Evolutionary conservation across 2,329 filamentous ascomycete species (phyloP), one percentile per base, ranked within the genome.

Genomic region (Teratosphaeria viscida): DNA sequence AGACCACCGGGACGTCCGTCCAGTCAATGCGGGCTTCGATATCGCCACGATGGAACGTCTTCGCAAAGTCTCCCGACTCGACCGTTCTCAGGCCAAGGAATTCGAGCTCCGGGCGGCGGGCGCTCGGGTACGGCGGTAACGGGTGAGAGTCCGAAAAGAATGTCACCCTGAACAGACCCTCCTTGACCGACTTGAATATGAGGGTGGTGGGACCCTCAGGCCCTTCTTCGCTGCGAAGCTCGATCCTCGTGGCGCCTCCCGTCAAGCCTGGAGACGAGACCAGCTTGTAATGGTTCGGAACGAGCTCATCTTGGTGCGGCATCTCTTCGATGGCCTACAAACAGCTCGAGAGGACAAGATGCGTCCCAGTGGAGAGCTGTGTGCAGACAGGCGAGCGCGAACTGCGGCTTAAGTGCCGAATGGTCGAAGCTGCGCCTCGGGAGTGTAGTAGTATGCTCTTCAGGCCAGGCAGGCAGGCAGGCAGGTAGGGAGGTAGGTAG

Each of bases 121-220:
- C 78, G 58, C 84, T 86, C 7, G 86, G 86, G 66, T 83, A 83
- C 1, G 86, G 86, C 32, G 87, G 84, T 1, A 87, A 69, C 6
- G 82, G 82, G 66, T 89, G 85, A 2, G 78, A 77, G 14, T 77
- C 67, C 0, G 86, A 85, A 1, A 81, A 79, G 68, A 89, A 89
- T 0, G 84, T 85, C 1, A 86, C 87, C 52, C 86, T 78, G 72
- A 89, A 90, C 16, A 89, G 74, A 56, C 85, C 85, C 23, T 79
- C 76, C 16, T 81, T 78, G 34, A 89, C 66, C 0, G 81, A 78
- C 68, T 88, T 82, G 62, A 89, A 87, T 0, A 77, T 77, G 68
- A 89, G 63, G 5, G 53, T 54, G 14, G n/a, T 26, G 4, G 53
- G 53, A 3, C 27, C 53, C 12, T 32, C 23, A 11, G 26, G 43